Conservation (phyloP, 1,139 yeast genomes). For the Chernovozyma aurita region DNA sequence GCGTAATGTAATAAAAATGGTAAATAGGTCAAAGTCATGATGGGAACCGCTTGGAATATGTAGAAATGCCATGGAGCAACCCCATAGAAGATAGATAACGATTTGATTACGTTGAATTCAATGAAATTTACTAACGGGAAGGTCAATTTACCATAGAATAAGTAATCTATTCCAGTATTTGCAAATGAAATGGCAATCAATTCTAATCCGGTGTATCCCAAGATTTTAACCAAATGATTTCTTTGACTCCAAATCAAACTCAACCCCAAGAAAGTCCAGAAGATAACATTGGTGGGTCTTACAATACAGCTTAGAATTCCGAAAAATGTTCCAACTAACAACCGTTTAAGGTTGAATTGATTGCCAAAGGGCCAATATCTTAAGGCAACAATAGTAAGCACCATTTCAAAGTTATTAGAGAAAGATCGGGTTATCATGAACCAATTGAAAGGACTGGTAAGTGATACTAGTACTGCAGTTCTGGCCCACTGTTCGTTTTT, state of each 20-base stretch:
- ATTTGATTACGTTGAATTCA: conserved; percentile 68
- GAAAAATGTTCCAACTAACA: conserved; percentile 23
- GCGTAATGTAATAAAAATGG: conserved; percentile 44
- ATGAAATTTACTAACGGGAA: conserved; percentile 69
- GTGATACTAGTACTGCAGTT: conserved; percentile 46
- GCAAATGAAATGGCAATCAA: conserved; percentile 22
- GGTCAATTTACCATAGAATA: conserved; percentile 53
- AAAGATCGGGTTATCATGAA: conserved; percentile 78
- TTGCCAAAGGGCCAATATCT: conserved; percentile 67
- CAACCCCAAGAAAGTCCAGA: conserved; percentile 66
- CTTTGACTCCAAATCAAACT: conserved; percentile 17
- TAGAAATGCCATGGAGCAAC: conserved; percentile 84
- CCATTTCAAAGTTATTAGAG: conserved; percentile 78
- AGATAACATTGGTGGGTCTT: conserved; percentile 76
- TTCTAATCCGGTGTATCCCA: conserved; percentile 11
- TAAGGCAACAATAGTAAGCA: conserved; percentile 65
- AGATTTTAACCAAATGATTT: conserved; percentile 8
- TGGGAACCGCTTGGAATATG: conserved; percentile 74
- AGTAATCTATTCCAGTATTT: conserved; percentile 48
- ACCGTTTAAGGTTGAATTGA: background rate
- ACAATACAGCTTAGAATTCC: conserved; percentile 61
- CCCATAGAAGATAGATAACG: conserved; percentile 83
- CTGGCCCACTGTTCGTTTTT: conserved; percentile 37
- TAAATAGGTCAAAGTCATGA: conserved; percentile 59
- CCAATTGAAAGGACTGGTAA: conserved; percentile 81